These are phyloP conservation scores for Globisporangium acanthophoron DNA, from an alignment of 352 stramenopile genomes.

Conservation along the genomic window DNA sequence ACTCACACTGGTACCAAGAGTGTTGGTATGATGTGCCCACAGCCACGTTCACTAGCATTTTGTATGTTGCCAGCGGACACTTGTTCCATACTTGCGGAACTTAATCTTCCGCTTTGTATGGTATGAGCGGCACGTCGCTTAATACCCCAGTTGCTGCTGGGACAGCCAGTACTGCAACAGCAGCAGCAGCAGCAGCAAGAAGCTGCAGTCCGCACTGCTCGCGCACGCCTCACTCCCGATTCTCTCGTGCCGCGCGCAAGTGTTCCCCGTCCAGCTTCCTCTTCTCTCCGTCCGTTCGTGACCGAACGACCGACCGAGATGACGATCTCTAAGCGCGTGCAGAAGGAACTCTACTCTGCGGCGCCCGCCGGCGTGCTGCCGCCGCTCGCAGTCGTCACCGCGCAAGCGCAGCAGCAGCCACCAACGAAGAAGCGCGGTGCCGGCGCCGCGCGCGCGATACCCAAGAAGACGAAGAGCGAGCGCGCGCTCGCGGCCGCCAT, in stretches of 20 bases:
- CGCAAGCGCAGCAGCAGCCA: conserved; percentile 1
- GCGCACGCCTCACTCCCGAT: conserved; percentile 2
- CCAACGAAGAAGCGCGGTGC: neutral
- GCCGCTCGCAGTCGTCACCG: conserved; percentile 10
- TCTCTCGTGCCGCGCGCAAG: conserved; percentile 6
- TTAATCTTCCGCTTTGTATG: neutral
- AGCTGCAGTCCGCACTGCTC: neutral
- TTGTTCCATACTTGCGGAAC: neutral
- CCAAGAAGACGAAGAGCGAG: conserved; percentile 12
- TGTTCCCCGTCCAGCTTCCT: neutral
- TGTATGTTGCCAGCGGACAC: neutral
- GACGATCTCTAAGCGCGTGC: conserved; percentile 58
- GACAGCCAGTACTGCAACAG: neutral
- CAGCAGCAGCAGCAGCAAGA: neutral
- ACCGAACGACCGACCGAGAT: conserved; percentile 14
- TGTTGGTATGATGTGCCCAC: neutral
- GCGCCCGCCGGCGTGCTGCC: conserved; percentile 26
- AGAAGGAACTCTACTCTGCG: conserved; percentile 43
- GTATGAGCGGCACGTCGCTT: neutral
- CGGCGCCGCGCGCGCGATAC: neutral
- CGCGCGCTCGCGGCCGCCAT: conserved; percentile 15
- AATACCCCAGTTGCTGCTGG: neutral
- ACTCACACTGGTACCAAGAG: neutral
- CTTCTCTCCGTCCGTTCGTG: too few species aligned
- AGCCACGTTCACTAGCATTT: neutral